phyloP scores from a whole-genome alignment of 148 eudicot genomes.

The Chenopodium quinoa region DNA sequence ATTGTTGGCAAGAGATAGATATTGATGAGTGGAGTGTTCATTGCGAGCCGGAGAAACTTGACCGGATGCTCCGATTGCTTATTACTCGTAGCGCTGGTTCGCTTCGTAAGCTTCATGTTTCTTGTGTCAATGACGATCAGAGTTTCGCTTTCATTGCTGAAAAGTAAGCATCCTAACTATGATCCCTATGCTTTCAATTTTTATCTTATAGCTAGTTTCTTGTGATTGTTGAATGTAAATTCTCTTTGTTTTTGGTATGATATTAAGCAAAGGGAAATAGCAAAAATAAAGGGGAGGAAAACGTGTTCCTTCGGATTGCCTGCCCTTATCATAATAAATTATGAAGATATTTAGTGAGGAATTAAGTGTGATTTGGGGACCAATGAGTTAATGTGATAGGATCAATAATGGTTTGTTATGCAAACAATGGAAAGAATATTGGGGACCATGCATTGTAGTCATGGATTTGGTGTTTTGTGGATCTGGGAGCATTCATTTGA shows the following conservation, averaged over 20 bases:
- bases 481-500: constrained; percentile 15
- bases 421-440: not conserved
- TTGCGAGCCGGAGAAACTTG: constrained; percentile 38
- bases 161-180: constrained; percentile 36
- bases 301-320: not conserved
- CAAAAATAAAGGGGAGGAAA: not conserved
- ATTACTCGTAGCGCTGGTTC: constrained; percentile 59
- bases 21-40: constrained; percentile 59
- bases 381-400: constrained; percentile 19
- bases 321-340: not conserved
- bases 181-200: not conserved
- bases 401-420: constrained; percentile 18
- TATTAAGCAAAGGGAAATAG: not conserved
- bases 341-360: not conserved
- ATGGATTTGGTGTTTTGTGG: constrained; percentile 18
- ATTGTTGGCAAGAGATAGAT: constrained; percentile 77
- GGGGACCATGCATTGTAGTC: constrained; percentile 23
- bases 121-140: constrained; percentile 46
- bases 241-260: constrained; percentile 5
- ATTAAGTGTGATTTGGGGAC: constrained; percentile 11
- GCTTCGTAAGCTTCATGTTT: constrained; percentile 51
- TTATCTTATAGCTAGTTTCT: not conserved
- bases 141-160: constrained; percentile 62
- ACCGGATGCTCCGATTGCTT: constrained; percentile 59
- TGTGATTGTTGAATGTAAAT: constrained; percentile 7